Evolutionary conservation across 225 moss, liverwort and hornwort genomes (phyloP).

Genomic region (Sphagnum tenellum): DNA sequence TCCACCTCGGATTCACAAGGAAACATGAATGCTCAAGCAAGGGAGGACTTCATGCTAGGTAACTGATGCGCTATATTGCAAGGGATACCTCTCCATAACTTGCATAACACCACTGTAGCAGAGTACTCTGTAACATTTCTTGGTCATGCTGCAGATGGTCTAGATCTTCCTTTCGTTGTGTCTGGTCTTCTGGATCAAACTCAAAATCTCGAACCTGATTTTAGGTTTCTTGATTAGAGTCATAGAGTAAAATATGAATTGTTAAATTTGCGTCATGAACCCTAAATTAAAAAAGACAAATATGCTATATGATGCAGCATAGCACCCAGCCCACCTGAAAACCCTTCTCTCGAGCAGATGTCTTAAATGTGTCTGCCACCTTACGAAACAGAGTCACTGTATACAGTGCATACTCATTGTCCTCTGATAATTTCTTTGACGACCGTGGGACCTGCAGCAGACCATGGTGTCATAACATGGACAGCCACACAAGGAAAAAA

Average conservation of each 20-base stretch:
- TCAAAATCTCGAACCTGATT: slow-evolving; percentile 80
- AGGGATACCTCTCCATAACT: slow-evolving; percentile 79
- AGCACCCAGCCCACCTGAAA: slow-evolving; percentile 41
- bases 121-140: slow-evolving; percentile 55
- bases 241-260: not conserved
- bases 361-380: slow-evolving; percentile 84
- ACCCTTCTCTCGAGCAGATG: slow-evolving; percentile 67
- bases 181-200: slow-evolving; percentile 56
- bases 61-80: not conserved
- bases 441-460: slow-evolving; percentile 76
- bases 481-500: too few relatives aligned
- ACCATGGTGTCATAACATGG: not conserved
- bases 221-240: slow-evolving; percentile 11
- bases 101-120: slow-evolving; percentile 94
- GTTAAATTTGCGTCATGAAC: not conserved
- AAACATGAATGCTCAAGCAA: not conserved
- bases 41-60: not conserved
- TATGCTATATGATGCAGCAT: not conserved
- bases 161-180: slow-evolving; percentile 62
- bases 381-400: slow-evolving; percentile 79
- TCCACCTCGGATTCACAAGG: too few relatives aligned
- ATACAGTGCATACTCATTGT: slow-evolving; percentile 88
- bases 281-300: not conserved
- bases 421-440: slow-evolving; percentile 71
- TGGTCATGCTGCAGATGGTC: slow-evolving; percentile 58